These are phyloP conservation scores for Yarrowia sp. DNA, from an alignment of 805 yeast species.

Conservation along the genomic window DNA sequence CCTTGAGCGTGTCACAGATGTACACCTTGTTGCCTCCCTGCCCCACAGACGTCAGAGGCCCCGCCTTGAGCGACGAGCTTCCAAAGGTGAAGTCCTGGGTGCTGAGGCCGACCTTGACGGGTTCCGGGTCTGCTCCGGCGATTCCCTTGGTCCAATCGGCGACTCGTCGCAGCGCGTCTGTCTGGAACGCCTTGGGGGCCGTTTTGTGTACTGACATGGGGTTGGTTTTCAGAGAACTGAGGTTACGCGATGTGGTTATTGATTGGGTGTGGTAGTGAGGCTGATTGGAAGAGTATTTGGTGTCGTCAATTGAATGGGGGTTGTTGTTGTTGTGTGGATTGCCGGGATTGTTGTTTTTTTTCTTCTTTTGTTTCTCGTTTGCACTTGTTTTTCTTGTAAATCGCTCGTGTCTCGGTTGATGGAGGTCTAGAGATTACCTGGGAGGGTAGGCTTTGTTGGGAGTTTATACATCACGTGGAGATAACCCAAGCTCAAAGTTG, in stretches of 20 bases:
- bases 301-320: no score
- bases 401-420: no score
- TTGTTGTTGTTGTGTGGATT: not conserved
- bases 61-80: slow-evolving; percentile 15
- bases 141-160: slow-evolving; percentile 52
- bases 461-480: slow-evolving; percentile 35
- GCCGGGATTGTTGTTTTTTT: not conserved
- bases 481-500: slow-evolving; percentile 31
- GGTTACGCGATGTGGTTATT: no score
- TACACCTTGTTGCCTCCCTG: not conserved
- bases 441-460: slow-evolving; percentile 28
- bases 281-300: no score
- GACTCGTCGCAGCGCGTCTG: slow-evolving; percentile 25
- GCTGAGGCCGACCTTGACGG: slow-evolving; percentile 58
- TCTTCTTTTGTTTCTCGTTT: not conserved
- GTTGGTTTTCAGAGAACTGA: no score
- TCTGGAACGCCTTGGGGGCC: slow-evolving; percentile 13
- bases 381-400: no score
- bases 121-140: slow-evolving; percentile 57
- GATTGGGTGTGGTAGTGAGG: no score
- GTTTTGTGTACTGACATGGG: slow-evolving; percentile 39
- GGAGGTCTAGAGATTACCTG: not conserved
- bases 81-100: slow-evolving; percentile 53
- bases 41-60: not conserved
- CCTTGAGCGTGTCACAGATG: slow-evolving; percentile 21